phyloP scores from a whole-genome alignment of 2,329 filamentous ascomycete species.

The Xylaria sp. region DNA sequence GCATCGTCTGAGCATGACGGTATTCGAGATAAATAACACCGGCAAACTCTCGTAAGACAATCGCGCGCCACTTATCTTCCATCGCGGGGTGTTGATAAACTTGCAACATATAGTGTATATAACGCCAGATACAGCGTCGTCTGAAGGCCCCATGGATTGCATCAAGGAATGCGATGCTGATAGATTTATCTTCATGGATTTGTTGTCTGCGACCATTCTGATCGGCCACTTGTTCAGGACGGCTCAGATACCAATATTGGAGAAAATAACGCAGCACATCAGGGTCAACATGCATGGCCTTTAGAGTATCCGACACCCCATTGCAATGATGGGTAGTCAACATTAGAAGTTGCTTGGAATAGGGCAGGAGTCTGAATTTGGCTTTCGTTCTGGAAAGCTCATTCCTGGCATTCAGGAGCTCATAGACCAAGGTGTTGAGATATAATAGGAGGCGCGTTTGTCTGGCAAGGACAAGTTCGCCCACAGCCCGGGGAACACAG shows the following conservation, averaged over 20 bases:
- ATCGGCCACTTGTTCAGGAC: slow-evolving; percentile 51
- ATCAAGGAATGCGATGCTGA: slow-evolving; percentile 51
- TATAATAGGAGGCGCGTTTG: slow-evolving; percentile 45
- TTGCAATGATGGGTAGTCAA: too few relatives aligned
- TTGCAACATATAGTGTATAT: too few relatives aligned
- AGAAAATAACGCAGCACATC: slow-evolving; percentile 43
- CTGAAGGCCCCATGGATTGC: slow-evolving; percentile 45
- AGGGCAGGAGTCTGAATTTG: too few relatives aligned
- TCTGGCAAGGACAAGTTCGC: slow-evolving; percentile 48
- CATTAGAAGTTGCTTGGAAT: too few relatives aligned
- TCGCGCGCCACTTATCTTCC: too few relatives aligned
- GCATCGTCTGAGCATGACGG: slow-evolving; percentile 42
- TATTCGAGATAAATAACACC: slow-evolving; percentile 54
- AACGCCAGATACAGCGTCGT: slow-evolving; percentile 49
- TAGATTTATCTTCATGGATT: slow-evolving; percentile 48
- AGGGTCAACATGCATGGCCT: slow-evolving; percentile 43
- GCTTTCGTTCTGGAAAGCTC: slow-evolving; percentile 44
- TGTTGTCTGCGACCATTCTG: slow-evolving; percentile 50
- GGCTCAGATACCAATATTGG: slow-evolving; percentile 47
- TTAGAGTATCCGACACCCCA: slow-evolving; percentile 31
- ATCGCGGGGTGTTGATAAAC: too few relatives aligned
- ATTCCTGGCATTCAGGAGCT: slow-evolving; percentile 51
- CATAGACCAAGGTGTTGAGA: slow-evolving; percentile 50
- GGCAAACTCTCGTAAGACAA: slow-evolving; percentile 52
- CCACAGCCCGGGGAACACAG: slow-evolving; percentile 38